A percentile compares a stretch with the other conserved stretches of the same genome.
phyloP scores from a whole-genome alignment of 1,139 yeast genomes.

The Saccharomyces hybrid region DNA sequence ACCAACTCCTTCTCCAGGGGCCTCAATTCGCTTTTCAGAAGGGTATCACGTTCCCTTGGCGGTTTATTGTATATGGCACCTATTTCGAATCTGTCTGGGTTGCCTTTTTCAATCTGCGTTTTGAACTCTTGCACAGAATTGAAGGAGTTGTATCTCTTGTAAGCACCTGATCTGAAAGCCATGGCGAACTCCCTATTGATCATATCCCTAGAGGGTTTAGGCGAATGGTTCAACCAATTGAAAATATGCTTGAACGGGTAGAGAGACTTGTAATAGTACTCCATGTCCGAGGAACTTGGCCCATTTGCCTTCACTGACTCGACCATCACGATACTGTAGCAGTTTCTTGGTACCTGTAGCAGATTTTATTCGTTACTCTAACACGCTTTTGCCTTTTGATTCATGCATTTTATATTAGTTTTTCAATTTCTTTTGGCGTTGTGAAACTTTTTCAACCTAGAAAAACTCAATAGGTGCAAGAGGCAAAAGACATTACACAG shows the following conservation, averaged over 20 bases:
- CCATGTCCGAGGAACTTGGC: slow-evolving; percentile 63
- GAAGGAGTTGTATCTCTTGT: slow-evolving; percentile 82
- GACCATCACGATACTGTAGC: slow-evolving; percentile 1
- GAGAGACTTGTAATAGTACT: slow-evolving; percentile 62
- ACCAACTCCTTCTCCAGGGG: slow-evolving; percentile 83
- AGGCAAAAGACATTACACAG: background rate
- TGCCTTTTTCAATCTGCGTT: slow-evolving; percentile 57
- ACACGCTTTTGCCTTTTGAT: background rate
- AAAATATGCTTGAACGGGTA: slow-evolving; percentile 67
- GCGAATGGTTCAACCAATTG: slow-evolving; percentile 86
- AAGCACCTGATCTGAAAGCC: slow-evolving; percentile 77
- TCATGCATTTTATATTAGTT: background rate
- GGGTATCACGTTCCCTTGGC: slow-evolving; percentile 72
- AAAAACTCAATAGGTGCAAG: background rate
- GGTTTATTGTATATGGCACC: slow-evolving; percentile 88
- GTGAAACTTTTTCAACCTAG: background rate
- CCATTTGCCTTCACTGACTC: slow-evolving; percentile 20
- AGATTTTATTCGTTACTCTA: background rate
- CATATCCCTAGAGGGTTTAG: slow-evolving; percentile 60
- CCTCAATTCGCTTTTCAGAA: slow-evolving; percentile 70
- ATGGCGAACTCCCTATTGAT: slow-evolving; percentile 90
- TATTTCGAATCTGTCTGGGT: slow-evolving; percentile 88
- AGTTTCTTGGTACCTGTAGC: background rate
- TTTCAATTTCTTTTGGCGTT: background rate
- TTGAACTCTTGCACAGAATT: slow-evolving; percentile 63